Base-by-base conservation (phyloP, 2,329 filamentous ascomycete species). In the Sclerotiophoma versabilis region DNA sequence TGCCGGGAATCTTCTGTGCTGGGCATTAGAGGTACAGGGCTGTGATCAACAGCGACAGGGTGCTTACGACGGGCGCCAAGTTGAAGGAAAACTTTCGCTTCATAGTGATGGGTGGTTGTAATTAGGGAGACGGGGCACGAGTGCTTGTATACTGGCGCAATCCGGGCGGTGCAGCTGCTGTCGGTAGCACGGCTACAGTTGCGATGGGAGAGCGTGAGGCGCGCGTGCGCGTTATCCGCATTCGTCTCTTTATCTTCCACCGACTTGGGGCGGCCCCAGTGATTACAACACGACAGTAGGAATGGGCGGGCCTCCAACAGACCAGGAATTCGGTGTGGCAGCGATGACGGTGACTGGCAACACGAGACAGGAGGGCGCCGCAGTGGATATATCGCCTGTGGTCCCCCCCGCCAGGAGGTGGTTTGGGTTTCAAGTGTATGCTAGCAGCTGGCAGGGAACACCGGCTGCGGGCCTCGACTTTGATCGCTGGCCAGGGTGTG, bases 51-150 rank as follows among this genome's bases (percentile, higher is more conserved):
- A 30, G 34, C 29, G 15, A 36, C 23, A 19, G 32, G 30, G 17
- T 32, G 66, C 75, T 51, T 65, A 79, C 76, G 42, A 78, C 69
- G 43, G 75, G 75, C 51, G 75, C 73, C 49, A 78, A 61, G 53
- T 75, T 75, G 66, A 79, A 76, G 48, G 76, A 75, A 58, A 80
- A 79, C 62, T 79, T 79, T 43, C 75, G 72, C 65, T 75, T 75
- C 75, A 77, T 78, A 26, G 19, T 23, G 32, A 27, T 17, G 33
- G 33, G 32, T 20, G 59, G 46, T 39, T 32, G 22, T 12, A 36
- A 30, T 49, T 34, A 27, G 37, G 20, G 26, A 47, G 30, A 20
- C 25, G 42, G 47, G n/a, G 41, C 29, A 27, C 39, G 14, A 36
- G 15, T 32, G 47, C 36, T 29, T 25, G 34, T 30, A 27, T 41